Conservation (phyloP, 495 filamentous ascomycete species). For the Rostrohypoxylon terebratum region DNA sequence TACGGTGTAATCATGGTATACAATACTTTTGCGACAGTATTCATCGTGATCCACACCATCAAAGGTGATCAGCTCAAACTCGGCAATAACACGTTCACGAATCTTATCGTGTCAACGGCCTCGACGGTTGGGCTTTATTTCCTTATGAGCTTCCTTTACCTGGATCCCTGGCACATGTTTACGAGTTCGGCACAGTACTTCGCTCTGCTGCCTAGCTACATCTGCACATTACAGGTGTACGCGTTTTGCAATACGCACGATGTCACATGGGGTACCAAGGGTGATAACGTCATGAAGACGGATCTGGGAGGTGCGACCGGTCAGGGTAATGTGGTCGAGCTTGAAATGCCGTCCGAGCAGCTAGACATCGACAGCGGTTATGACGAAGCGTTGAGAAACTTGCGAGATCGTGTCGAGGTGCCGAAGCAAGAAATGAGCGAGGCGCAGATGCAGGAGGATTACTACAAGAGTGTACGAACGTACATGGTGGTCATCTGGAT, state of each 20-base stretch:
- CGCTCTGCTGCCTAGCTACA: constrained; percentile 88
- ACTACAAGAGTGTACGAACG: constrained; percentile 96
- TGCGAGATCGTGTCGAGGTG: constrained; percentile 92
- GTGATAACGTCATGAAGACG: constrained; percentile 91
- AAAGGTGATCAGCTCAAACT: constrained; percentile 66
- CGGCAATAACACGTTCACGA: constrained; percentile 90
- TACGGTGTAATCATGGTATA: constrained; percentile 97
- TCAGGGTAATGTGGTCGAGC: constrained; percentile 77
- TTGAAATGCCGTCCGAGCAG: constrained; percentile 98
- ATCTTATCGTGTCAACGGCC: constrained; percentile 88
- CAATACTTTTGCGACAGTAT: constrained; percentile 87
- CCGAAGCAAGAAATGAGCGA: constrained; percentile 70
- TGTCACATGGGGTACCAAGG: constrained; percentile 99
- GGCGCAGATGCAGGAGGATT: constrained; percentile 92
- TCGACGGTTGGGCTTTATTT: constrained; percentile 96
- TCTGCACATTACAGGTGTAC: constrained; percentile 98
- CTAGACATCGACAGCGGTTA: constrained; percentile 98
- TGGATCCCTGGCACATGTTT: constrained; percentile 99
- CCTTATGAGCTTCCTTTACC: constrained; percentile 93
- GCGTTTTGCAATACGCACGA: constrained; percentile 99
- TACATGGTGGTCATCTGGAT: constrained; percentile 99
- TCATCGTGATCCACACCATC: constrained; percentile 85
- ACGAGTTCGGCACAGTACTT: constrained; percentile 95
- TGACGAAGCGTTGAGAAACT: constrained; percentile 95
- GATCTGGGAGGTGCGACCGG: constrained; percentile 88